Evolutionary conservation across 345 rosid species (phyloP), one percentile per base, ranked within the genome.

Genomic region (Sisymbrium altissimum): DNA sequence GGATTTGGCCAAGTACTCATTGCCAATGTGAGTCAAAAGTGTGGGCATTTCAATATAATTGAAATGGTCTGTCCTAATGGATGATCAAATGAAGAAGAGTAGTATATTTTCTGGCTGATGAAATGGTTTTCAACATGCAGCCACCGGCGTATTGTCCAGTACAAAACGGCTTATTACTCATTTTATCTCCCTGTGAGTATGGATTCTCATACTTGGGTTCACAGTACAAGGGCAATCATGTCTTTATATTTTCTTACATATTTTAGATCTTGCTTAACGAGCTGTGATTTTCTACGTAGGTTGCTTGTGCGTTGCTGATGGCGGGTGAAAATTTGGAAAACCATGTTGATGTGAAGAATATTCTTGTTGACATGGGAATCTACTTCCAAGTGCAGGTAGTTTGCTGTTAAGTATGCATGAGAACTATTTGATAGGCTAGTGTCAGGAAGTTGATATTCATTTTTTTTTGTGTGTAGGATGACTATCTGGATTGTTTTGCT

Each of bases 321-420:
- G 77, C 89, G 8, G 97, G 97, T 9, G 91, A 91, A 74, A 80
- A 85, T 79, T 78, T 88, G 48, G 89, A 91, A 43, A 81, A 83
- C 48, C 95, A 89, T 81, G 41, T 49, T 38, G 89, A 81, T 63
- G 89, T 83, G 40, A 86, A 87, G 86, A 75, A 84, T 74, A 71
- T 84, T 70, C 90, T 89, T 69, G 72, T 89, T 71, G 95, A 89
- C 68, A 86, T 91, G 84, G 92, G 89, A 15, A 87, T 82, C 82
- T 89, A 87, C 80, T 91, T 86, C 77, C 94, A 87, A 86, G 93
- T 91, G 29, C 95, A 91, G 93, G 93, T 86, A 79, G 66, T 41
- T 38, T 27, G 44, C 57, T 73, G 40, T 43, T 62, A 23, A 29
- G 33, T 13, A 27, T 25, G 45, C 25, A 36, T 54, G 65, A 38